These are phyloP conservation scores for Rhizopus sp. DNA, from an alignment of 371 early-diverging fungal genomes.

Conservation along the genomic window DNA sequence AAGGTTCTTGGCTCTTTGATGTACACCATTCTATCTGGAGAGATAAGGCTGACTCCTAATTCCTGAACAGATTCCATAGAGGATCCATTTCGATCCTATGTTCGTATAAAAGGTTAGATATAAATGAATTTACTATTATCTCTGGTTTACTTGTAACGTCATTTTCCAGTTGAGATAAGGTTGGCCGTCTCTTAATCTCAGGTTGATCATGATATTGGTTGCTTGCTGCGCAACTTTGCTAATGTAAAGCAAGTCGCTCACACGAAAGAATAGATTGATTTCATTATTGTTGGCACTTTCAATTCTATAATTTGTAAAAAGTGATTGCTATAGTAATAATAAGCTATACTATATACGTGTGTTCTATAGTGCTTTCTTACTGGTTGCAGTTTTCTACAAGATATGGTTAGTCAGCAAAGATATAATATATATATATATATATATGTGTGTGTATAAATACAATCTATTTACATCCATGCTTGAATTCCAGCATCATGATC, in stretches of 20 bases:
- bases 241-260: slow-evolving; percentile 52
- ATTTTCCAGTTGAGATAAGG: slow-evolving; percentile 41
- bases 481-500: slow-evolving; percentile 48
- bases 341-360: background rate
- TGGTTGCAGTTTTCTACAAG: slow-evolving; percentile 27
- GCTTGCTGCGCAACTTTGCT: slow-evolving; percentile 47
- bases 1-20: slow-evolving; percentile 19
- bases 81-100: slow-evolving; percentile 29
- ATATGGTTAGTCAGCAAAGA: background rate
- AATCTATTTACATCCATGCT: slow-evolving; percentile 55
- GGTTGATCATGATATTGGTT: slow-evolving; percentile 29
- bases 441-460: background rate
- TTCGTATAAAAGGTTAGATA: background rate
- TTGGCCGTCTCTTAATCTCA: slow-evolving; percentile 41
- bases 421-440: too few species aligned
- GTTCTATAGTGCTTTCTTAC: slow-evolving; percentile 8
- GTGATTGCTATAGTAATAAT: slow-evolving; percentile 35
- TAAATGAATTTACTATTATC: background rate
- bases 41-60: slow-evolving; percentile 27
- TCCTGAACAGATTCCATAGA: slow-evolving; percentile 35
- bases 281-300: slow-evolving; percentile 47
- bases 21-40: slow-evolving; percentile 7
- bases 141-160: slow-evolving; percentile 20
- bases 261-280: slow-evolving; percentile 48
- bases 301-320: slow-evolving; percentile 61